Base-by-base conservation (phyloP, 1,139 yeast species). In the Lodderomyces orthopsilosis region DNA sequence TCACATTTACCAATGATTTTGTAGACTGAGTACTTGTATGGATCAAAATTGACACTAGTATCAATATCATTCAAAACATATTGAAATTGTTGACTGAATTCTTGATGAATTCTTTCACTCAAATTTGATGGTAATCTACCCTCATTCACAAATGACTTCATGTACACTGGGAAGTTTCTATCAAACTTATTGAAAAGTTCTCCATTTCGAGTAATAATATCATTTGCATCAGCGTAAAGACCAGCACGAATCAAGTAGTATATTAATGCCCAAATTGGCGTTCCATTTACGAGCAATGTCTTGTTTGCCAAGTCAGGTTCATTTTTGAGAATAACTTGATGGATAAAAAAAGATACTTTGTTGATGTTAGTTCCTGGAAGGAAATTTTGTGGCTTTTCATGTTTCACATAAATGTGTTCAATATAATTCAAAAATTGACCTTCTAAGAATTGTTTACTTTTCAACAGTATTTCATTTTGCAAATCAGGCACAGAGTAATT, bases 1-100 rank as follows among this genome's bases (percentile, higher is more conserved):
- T 90, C 96, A 62, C 98, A 90, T 61, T 95, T 84, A 9, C 98
- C 98, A 48, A 93, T 77, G 28, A 93, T 77, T 65, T 93, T 93
- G 69, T 89, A 94, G 5, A 90, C 84, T 0, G 96, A 94, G 59
- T 84, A 85, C 59, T 93, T 85, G 67, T 79, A 93, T 7, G 97
- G 96, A 65, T 93, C 99, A 44, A 85, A 74, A 35, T 68, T 68
- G 33, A 69, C 82, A 38, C 69, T 68, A 37, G 72, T 82, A 49
- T 75, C 81, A 22, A 58, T 57, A 41, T 66, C 69, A 41, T 65
- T 65, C 44, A 79, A 73, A 22, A 83, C 73, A 52, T 80, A 83
- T 49, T 90, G 85, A 55, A 91, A 85, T 53, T 85, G 88, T 57
- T 87, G 94, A 57, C 83, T 85, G 64, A 88, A 94, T 59, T 93